phyloP scores from a whole-genome alignment of 768 basidiomycete genomes.

The Trametes cinnabarina region DNA sequence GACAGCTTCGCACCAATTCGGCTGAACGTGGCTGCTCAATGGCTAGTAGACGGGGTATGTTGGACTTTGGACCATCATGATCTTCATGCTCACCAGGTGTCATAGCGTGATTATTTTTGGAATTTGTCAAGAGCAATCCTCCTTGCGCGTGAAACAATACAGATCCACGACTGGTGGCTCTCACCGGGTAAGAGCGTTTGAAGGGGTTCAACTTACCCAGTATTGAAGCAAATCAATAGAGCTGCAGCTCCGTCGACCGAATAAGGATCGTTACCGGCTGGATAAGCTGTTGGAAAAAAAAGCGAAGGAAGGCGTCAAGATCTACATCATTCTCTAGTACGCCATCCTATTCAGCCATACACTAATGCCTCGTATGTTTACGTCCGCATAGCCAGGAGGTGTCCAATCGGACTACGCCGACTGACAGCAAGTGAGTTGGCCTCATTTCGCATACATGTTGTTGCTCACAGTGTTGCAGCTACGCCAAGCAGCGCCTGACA shows the following conservation, averaged over 20 bases:
- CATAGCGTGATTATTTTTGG: conserved; percentile 96
- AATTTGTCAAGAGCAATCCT: conserved; percentile 89
- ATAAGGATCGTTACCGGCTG: conserved; percentile 80
- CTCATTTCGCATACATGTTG: background rate
- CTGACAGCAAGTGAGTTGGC: conserved; percentile 76
- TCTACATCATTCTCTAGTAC: conserved; percentile 92
- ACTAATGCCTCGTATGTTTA: background rate
- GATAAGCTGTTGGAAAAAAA: conserved; percentile 86
- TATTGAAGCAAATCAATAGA: conserved; percentile 43
- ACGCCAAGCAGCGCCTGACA: conserved; percentile 80
- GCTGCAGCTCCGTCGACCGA: conserved; percentile 80
- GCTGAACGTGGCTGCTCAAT: conserved; percentile 91
- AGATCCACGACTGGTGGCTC: conserved; percentile 99
- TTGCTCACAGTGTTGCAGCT: conserved; percentile 41
- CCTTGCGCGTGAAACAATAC: conserved; percentile 83
- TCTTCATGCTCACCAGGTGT: background rate
- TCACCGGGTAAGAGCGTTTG: conserved; percentile 60
- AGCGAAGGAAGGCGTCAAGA: conserved; percentile 93
- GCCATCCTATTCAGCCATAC: conserved; percentile 26
- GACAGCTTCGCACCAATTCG: conserved; percentile 93
- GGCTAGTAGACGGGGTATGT: conserved; percentile 91
- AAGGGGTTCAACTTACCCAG: background rate
- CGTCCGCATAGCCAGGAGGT: conserved; percentile 77
- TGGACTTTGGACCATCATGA: background rate
- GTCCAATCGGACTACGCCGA: conserved; percentile 90